These are phyloP conservation scores for Somion occarium DNA, from an alignment of 1,284 basidiomycete species.

Conservation along the genomic window DNA sequence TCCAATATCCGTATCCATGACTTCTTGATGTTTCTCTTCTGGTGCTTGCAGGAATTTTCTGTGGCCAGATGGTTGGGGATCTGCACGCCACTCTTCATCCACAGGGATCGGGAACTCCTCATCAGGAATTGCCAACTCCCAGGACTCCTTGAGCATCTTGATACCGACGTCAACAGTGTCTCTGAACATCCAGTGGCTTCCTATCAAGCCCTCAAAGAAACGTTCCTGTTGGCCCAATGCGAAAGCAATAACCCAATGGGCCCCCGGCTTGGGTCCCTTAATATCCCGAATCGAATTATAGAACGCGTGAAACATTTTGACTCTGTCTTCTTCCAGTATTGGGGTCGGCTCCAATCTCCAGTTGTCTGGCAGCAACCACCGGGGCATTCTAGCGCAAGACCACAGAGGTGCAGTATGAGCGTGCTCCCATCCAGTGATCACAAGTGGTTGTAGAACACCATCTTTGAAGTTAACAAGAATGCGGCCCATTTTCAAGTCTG, in stretches of 20 bases:
- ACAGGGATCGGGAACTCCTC: conserved; percentile 19
- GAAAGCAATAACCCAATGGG: conserved; percentile 22
- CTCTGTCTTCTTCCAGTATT: conserved; percentile 16
- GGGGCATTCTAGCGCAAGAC: conserved; percentile 24
- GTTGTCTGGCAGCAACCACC: conserved; percentile 17
- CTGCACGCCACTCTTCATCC: background rate
- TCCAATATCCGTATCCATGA: too few relatives aligned
- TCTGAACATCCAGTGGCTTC: conserved; percentile 20
- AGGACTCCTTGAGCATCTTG: conserved; percentile 16
- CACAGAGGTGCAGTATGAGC: conserved; percentile 22
- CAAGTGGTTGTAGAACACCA: conserved; percentile 9
- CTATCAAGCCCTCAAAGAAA: conserved; percentile 22
- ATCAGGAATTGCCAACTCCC: conserved; percentile 17
- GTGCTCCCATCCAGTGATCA: conserved; percentile 24
- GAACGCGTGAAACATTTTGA: conserved; percentile 13
- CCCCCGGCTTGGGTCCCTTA: background rate
- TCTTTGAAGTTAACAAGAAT: conserved; percentile 20
- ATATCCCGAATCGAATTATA: conserved; percentile 8
- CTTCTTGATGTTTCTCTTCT: too few relatives aligned
- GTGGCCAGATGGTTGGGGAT: too few relatives aligned
- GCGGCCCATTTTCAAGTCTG: conserved; percentile 22
- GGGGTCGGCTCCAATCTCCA: conserved; percentile 8
- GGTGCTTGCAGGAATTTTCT: too few relatives aligned
- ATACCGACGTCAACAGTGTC: conserved; percentile 18
- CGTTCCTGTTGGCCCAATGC: conserved; percentile 21